A percentile compares a stretch with the other conserved stretches of the same genome.
Conservation (phyloP, 129 eudicot genomes). For the Tagetes patula region DNA sequence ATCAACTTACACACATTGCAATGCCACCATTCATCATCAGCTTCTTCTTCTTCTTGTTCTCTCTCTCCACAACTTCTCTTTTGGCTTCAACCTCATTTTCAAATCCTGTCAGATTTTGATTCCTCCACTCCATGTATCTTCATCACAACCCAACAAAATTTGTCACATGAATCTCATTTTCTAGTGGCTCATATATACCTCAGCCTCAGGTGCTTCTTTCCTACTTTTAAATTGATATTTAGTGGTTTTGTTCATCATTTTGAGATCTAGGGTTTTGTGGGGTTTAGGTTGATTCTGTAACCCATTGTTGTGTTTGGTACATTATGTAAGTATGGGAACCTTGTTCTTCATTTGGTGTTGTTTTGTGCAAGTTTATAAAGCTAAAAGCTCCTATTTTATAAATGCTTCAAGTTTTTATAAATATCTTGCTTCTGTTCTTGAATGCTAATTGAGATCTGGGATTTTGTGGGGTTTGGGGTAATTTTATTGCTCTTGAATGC, state of each 20-base stretch:
- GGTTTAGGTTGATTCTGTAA: slow-evolving; percentile 14
- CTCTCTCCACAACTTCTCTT: slow-evolving; percentile 45
- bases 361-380: slow-evolving; percentile 6
- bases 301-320: background rate
- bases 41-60: background rate
- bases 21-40: slow-evolving; percentile 13
- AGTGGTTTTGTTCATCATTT: slow-evolving; percentile 21
- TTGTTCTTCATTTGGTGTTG: slow-evolving; percentile 21
- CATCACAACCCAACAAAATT: slow-evolving; percentile 19
- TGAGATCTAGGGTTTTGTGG: slow-evolving; percentile 37
- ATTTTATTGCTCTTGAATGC: slow-evolving; percentile 7
- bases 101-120: slow-evolving; percentile 32
- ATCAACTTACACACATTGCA: slow-evolving; percentile 22
- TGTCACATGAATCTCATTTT: slow-evolving; percentile 8
- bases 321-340: slow-evolving; percentile 16
- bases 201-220: slow-evolving; percentile 29
- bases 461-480: slow-evolving; percentile 28
- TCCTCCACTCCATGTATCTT: slow-evolving; percentile 6
- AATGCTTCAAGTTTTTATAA: background rate
- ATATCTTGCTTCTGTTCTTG: background rate
- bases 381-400: background rate
- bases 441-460: slow-evolving; percentile 32
- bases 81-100: slow-evolving; percentile 39
- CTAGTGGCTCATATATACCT: slow-evolving; percentile 27
- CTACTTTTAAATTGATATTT: background rate